Conservation (phyloP, 306 rosid genomes). For the Canavalia ensiformis region DNA sequence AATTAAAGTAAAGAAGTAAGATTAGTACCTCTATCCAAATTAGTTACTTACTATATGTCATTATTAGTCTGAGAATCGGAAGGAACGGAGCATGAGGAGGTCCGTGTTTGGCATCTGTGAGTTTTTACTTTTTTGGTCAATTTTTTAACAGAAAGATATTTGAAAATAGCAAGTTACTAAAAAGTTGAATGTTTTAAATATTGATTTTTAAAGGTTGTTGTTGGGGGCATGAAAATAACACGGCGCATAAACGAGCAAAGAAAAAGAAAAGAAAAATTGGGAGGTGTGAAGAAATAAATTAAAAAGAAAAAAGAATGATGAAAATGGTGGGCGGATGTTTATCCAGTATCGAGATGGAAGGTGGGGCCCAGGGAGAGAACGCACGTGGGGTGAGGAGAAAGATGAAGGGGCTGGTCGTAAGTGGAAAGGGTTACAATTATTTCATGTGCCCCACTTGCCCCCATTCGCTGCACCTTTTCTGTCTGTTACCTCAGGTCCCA, state of each 20-base stretch:
- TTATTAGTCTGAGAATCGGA: neutral
- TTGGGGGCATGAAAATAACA: constrained; percentile 29
- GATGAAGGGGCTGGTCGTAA: neutral
- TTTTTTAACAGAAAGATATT: neutral
- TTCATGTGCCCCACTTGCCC: constrained; percentile 37
- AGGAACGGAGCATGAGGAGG: constrained; percentile 34
- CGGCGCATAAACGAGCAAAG: constrained; percentile 43
- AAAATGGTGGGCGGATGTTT: constrained; percentile 41
- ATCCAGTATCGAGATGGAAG: constrained; percentile 43
- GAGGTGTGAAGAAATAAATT: neutral
- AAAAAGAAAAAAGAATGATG: neutral
- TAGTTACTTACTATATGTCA: neutral
- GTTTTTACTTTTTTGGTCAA: neutral
- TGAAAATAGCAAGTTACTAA: constrained; percentile 22
- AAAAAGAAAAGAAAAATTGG: constrained; percentile 4
- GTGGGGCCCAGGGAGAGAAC: constrained; percentile 45
- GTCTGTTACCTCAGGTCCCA: constrained; percentile 34
- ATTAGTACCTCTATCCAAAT: too few relatives aligned
- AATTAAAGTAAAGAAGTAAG: too few relatives aligned
- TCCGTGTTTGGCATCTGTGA: constrained; percentile 6
- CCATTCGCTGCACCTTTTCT: constrained; percentile 26
- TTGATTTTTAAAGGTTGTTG: neutral
- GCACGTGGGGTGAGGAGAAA: constrained; percentile 61
- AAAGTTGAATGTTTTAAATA: constrained; percentile 30
- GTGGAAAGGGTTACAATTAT: constrained; percentile 25